These are phyloP conservation scores for Actinomortierella wolfii DNA, from an alignment of 371 early-diverging fungal species.

Conservation along the genomic window DNA sequence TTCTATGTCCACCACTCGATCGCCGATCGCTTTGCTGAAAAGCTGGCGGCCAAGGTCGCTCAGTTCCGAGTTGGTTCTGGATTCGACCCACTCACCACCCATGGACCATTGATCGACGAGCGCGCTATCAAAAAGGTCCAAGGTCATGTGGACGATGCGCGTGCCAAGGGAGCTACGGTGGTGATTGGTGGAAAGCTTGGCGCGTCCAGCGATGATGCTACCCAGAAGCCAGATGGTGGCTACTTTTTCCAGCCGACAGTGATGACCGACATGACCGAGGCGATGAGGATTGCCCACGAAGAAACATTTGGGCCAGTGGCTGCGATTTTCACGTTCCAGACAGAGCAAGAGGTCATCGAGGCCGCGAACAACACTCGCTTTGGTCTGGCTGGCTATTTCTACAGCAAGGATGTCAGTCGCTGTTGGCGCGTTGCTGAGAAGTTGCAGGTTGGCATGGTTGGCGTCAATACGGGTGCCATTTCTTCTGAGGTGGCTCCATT, in stretches of 20 bases:
- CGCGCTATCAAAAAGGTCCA: constrained; percentile 73
- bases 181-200: constrained; percentile 16
- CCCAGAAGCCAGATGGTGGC: constrained; percentile 32
- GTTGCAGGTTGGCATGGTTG: constrained; percentile 90
- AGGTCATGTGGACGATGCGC: constrained; percentile 73
- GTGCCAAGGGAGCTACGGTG: constrained; percentile 68
- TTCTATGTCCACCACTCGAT: constrained; percentile 82
- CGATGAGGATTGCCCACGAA: constrained; percentile 67
- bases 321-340: constrained; percentile 66
- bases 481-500: constrained; percentile 73
- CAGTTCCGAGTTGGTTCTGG: constrained; percentile 80
- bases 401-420: constrained; percentile 72
- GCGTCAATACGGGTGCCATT: constrained; percentile 79
- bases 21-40: constrained; percentile 69
- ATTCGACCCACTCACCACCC: constrained; percentile 60
- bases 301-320: constrained; percentile 87
- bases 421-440: constrained; percentile 83
- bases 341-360: constrained; percentile 74
- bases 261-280: constrained; percentile 59
- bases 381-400: constrained; percentile 89
- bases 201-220: neutral
- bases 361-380: constrained; percentile 75
- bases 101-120: constrained; percentile 83
- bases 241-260: constrained; percentile 80
- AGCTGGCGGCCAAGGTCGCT: constrained; percentile 56